Percentiles rank a stretch among this genome's conserved stretches.
phyloP scores from a whole-genome alignment of 2,329 filamentous ascomycete species.

The Fusarium verrucosum region DNA sequence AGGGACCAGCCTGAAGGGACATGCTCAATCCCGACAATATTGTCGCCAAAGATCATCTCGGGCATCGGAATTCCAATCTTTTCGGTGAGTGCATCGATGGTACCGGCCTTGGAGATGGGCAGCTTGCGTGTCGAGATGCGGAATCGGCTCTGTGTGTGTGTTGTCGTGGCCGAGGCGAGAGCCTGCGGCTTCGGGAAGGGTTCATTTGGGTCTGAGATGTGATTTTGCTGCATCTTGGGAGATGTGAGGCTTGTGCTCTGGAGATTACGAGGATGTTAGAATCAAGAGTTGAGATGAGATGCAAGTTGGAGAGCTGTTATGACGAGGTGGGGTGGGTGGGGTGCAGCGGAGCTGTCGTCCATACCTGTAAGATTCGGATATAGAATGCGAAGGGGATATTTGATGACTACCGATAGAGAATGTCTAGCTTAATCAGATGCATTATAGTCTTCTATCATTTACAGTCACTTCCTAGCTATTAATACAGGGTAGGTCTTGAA shows the following conservation, averaged over 20 bases:
- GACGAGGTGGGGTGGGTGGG: conserved; percentile 3
- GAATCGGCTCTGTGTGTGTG: conserved; percentile 72
- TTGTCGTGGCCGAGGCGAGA: conserved; percentile 63
- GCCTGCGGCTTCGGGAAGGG: conserved; percentile 63
- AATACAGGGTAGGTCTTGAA: no score
- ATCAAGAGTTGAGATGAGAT: neutral
- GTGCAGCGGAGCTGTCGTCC: conserved; percentile 5
- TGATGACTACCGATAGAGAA: no score
- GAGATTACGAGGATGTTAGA: neutral
- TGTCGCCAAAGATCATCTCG: conserved; percentile 99
- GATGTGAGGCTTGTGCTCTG: neutral
- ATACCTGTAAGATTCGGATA: neutral
- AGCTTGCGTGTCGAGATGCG: conserved; percentile 85
- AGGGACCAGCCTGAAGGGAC: conserved; percentile 78
- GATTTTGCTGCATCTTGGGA: conserved; percentile 49
- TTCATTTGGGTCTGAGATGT: conserved; percentile 57
- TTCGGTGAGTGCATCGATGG: conserved; percentile 85
- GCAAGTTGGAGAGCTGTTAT: conserved; percentile 6
- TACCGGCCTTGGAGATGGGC: conserved; percentile 90
- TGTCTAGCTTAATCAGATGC: no score
- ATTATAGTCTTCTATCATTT: no score
- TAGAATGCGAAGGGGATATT: neutral
- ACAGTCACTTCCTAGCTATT: no score
- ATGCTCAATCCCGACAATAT: conserved; percentile 80
- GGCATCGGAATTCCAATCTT: conserved; percentile 86